Evolutionary conservation across 805 yeast genomes (phyloP), one percentile per base, ranked within the genome.

Genomic region (Jamesozyma hellenica): DNA sequence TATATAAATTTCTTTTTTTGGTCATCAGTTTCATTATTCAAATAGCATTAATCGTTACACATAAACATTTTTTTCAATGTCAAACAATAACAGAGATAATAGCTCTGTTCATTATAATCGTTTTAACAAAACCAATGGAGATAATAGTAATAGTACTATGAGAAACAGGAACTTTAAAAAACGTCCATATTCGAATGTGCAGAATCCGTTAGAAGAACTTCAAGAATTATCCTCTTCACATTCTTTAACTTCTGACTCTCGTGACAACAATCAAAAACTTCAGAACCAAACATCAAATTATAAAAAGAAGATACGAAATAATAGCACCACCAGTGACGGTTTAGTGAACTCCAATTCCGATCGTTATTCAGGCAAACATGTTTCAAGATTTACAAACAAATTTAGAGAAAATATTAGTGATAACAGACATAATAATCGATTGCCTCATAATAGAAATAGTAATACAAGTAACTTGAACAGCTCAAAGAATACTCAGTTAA

Each of bases 241-340:
- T 27, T n/a, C 31, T 3, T 10, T 31, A 14, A n/a, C 28, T 11
- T 34, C 36, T 4, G 17, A 21, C 8, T 21, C 8, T 21, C 8
- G 8, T 21, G 23, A 21, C 8, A 21, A 21, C 8, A 21, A 21
- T 21, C 23, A 21, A 21, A 21, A 21, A 8, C 5, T 21, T 21
- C 23, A 21, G 8, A 21, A 21, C 8, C 23, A 21, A 21, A 6
- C 23, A 6, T 6, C 23, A 21, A 21, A 8, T 9, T 28, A 13
- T 7, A 36, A 33, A 7, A 39, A 39, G 21, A 39, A 41, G 18
- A 25, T 38, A 32, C 39, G 38, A 30, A 35, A 7, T 27, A 36
- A 23, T 15, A 29, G 14, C 14, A 29, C 6, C 12, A 27, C 5
- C 8, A 21, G 23, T 21, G 11, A 27, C 14, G 13, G 11, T n/a